Evolutionary conservation across 805 yeast genomes (phyloP).

Genomic region (Nakazawaea sp.): DNA sequence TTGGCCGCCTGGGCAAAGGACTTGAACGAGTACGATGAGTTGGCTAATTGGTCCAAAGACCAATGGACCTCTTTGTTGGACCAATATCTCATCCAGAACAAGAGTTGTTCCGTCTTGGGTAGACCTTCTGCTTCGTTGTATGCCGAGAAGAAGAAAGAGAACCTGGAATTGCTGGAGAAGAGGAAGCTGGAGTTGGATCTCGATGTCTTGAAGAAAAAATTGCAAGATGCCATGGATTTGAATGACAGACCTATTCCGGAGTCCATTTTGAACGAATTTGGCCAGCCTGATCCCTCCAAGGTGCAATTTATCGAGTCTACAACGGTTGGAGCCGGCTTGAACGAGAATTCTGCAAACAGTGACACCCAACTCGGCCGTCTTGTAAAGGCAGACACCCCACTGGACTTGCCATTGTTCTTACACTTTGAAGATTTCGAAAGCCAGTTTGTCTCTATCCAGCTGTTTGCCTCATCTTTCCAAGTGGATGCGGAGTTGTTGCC

Average conservation of each 20-base stretch:
- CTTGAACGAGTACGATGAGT: conserved; percentile 51
- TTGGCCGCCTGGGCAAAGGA: conserved; percentile 48
- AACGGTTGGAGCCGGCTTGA: conserved; percentile 54
- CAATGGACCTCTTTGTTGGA: conserved; percentile 61
- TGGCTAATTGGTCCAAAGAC: conserved; percentile 52
- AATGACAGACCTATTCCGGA: conserved; percentile 80
- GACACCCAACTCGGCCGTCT: conserved; percentile 17
- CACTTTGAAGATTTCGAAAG: conserved; percentile 79
- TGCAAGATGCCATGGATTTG: conserved; percentile 54
- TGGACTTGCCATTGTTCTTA: conserved; percentile 55
- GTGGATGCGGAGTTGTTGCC: conserved; percentile 51
- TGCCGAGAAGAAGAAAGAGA: conserved; percentile 40
- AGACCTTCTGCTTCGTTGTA: conserved; percentile 64
- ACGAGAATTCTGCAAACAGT: conserved; percentile 27
- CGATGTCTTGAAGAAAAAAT: conserved; percentile 35
- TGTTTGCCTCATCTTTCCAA: conserved; percentile 49
- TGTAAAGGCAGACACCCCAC: conserved; percentile 26
- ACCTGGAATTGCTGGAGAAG: conserved; percentile 34
- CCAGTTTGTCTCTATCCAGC: conserved; percentile 64
- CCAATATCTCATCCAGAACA: conserved; percentile 49
- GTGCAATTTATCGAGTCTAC: conserved; percentile 67
- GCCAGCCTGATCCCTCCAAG: conserved; percentile 66
- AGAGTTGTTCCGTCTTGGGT: conserved; percentile 62
- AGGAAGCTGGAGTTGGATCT: conserved; percentile 46
- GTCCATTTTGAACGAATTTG: conserved; percentile 51